Evolutionary conservation across 768 basidiomycete species (phyloP).

Genomic region (Cantharellus cinnabarinus): DNA sequence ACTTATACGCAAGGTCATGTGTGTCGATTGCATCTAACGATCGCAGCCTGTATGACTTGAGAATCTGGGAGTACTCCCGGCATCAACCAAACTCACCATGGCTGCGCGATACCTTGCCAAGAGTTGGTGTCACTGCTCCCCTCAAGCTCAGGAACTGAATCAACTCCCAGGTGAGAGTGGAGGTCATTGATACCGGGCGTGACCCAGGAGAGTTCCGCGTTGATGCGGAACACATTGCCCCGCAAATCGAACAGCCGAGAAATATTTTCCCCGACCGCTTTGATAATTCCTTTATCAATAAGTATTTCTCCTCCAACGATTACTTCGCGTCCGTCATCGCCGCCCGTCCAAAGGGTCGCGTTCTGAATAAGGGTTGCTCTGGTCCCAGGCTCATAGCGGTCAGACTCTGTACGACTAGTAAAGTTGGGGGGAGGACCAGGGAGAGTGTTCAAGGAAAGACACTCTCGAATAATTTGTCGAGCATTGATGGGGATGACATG

Average conservation of each 20-base stretch:
- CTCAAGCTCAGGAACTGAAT: slow-evolving; percentile 33
- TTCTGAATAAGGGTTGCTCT: slow-evolving; percentile 36
- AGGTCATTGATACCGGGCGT: slow-evolving; percentile 41
- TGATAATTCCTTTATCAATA: neutral
- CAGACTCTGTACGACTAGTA: slow-evolving; percentile 22
- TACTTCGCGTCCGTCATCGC: slow-evolving; percentile 31
- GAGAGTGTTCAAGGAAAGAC: slow-evolving; percentile 14
- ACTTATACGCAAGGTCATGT: slow-evolving; percentile 50
- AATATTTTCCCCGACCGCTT: neutral
- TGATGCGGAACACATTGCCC: slow-evolving; percentile 25
- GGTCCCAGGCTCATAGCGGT: slow-evolving; percentile 37
- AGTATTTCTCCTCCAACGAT: slow-evolving; percentile 1
- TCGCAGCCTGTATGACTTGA: slow-evolving; percentile 26
- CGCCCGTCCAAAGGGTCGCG: slow-evolving; percentile 63
- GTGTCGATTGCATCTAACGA: slow-evolving; percentile 74
- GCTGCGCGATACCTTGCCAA: slow-evolving; percentile 40
- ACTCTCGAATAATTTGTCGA: slow-evolving; percentile 10
- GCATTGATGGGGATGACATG: slow-evolving; percentile 3
- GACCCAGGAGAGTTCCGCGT: slow-evolving; percentile 47
- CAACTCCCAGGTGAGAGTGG: slow-evolving; percentile 63
- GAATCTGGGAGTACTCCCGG: slow-evolving; percentile 7
- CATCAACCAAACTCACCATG: slow-evolving; percentile 21
- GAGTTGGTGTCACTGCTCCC: slow-evolving; percentile 44
- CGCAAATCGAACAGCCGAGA: neutral
- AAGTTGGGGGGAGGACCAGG: slow-evolving; percentile 16